These are phyloP conservation scores for Fimicolochytrium jonesii DNA, from an alignment of 192 early-diverging fungal genomes.

Conservation along the genomic window DNA sequence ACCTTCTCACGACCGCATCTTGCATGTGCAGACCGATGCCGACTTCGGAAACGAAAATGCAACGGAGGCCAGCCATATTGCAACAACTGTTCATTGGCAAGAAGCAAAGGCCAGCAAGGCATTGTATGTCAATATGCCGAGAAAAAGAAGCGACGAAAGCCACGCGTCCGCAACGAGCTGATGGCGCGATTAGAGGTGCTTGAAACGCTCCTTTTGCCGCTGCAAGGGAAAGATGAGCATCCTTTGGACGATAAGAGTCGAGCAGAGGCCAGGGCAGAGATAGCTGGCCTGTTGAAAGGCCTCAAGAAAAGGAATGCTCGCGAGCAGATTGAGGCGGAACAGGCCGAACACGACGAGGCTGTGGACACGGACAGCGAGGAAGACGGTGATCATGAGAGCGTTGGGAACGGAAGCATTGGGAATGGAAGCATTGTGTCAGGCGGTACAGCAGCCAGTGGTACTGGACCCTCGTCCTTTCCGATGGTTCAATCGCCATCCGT, in stretches of 20 bases:
- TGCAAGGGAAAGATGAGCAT: not conserved
- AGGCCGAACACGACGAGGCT: not conserved
- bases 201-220: slow-evolving; percentile 8
- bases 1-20: not conserved
- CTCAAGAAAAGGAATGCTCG: not conserved
- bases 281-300: slow-evolving; percentile 14
- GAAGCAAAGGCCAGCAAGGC: slow-evolving; percentile 23
- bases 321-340: not conserved
- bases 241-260: not conserved
- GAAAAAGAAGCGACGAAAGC: slow-evolving; percentile 39
- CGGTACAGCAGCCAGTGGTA: too few relatives aligned
- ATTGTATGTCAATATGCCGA: slow-evolving; percentile 22
- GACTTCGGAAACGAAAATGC: slow-evolving; percentile 39
- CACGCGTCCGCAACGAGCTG: slow-evolving; percentile 11
- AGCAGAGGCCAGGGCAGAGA: slow-evolving; percentile 13
- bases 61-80: slow-evolving; percentile 33
- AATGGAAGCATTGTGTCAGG: too few relatives aligned
- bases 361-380: slow-evolving; percentile 6
- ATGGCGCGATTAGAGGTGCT: slow-evolving; percentile 8
- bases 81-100: slow-evolving; percentile 35
- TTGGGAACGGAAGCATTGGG: not conserved
- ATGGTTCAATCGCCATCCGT: not conserved
- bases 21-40: slow-evolving; percentile 21
- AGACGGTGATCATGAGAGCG: not conserved
- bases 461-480: too few relatives aligned